Evolutionary conservation across 176 grass and related monocot species (phyloP).

Genomic region (Ensete ventricosum): DNA sequence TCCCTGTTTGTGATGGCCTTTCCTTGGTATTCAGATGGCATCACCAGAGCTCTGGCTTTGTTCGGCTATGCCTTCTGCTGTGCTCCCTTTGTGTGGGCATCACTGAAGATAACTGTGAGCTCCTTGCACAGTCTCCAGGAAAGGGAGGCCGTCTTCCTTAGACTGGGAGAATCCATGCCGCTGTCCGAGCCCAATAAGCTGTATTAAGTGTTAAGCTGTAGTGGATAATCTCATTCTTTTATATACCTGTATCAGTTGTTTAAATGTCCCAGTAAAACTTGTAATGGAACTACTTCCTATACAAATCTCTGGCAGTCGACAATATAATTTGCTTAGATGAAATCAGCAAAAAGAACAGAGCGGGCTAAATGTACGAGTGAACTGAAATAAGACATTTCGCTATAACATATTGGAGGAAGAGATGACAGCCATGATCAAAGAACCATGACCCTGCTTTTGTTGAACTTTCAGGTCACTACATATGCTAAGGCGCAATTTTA

Average conservation of each 20-base stretch:
- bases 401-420: too few species aligned
- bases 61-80: conserved; percentile 55
- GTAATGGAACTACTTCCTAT: background rate
- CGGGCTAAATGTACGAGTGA: too few species aligned
- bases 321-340: background rate
- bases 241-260: background rate
- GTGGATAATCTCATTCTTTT: background rate
- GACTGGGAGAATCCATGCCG: conserved; percentile 52
- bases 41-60: conserved; percentile 51
- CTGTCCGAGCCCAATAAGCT: conserved; percentile 70
- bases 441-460: too few species aligned
- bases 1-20: conserved; percentile 68
- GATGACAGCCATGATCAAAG: too few species aligned
- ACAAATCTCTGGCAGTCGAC: background rate
- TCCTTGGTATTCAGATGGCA: conserved; percentile 84
- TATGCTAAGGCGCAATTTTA: too few species aligned
- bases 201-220: conserved; percentile 40
- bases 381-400: too few species aligned
- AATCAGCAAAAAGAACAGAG: too few species aligned
- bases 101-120: conserved; percentile 42
- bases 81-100: conserved; percentile 58
- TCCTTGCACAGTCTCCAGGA: conserved; percentile 59
- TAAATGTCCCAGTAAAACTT: background rate
- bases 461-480: too few species aligned
- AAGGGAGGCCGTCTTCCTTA: conserved; percentile 65